Conservation (phyloP, 495 filamentous ascomycete genomes). For the Aspergillus heteromorphus region DNA sequence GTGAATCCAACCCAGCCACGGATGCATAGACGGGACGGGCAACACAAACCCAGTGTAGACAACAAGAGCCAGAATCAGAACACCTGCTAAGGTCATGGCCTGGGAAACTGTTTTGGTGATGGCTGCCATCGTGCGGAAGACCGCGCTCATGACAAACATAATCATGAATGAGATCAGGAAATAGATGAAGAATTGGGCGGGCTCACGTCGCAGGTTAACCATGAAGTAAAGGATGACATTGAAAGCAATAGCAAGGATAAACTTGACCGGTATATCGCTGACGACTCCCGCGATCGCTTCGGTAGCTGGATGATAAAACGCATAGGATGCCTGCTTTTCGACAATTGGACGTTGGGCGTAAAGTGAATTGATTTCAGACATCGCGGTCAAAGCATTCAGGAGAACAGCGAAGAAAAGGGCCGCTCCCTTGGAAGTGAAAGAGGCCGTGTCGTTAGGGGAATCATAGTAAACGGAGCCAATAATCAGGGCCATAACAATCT, state of each 20-base stretch:
- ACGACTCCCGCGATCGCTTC: slow-evolving; percentile 52
- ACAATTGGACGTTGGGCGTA: slow-evolving; percentile 55
- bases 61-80: slow-evolving; percentile 37
- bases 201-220: slow-evolving; percentile 36
- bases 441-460: slow-evolving; percentile 50
- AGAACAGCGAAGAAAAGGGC: slow-evolving; percentile 85
- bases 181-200: slow-evolving; percentile 52
- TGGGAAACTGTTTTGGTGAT: slow-evolving; percentile 40
- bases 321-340: slow-evolving; percentile 54
- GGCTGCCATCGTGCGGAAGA: slow-evolving; percentile 43
- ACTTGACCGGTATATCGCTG: slow-evolving; percentile 50
- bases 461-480: slow-evolving; percentile 81
- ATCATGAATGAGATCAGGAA: slow-evolving; percentile 46
- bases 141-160: slow-evolving; percentile 49
- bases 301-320: slow-evolving; percentile 54
- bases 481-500: slow-evolving; percentile 70
- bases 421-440: slow-evolving; percentile 68
- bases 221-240: slow-evolving; percentile 52
- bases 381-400: slow-evolving; percentile 44
- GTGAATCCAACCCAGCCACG: slow-evolving; percentile 44
- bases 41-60: slow-evolving; percentile 43
- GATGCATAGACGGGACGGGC: slow-evolving; percentile 39
- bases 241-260: slow-evolving; percentile 37
- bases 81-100: slow-evolving; percentile 38
- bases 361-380: slow-evolving; percentile 51